These are phyloP conservation scores for Heritiera fomes DNA, from an alignment of 345 rosid species.

Conservation along the genomic window DNA sequence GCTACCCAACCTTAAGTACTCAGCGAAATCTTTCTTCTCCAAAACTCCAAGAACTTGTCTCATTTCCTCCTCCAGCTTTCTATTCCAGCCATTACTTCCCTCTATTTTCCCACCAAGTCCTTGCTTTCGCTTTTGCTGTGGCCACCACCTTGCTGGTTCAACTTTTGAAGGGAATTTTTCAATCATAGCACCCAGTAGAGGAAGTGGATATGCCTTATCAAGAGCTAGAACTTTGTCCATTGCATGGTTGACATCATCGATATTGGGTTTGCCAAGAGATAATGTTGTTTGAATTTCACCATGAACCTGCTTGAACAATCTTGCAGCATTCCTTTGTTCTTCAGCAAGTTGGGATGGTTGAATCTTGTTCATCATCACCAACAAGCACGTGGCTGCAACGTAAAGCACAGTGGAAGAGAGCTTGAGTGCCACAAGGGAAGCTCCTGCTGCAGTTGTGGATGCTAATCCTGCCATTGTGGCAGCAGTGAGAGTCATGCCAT, in stretches of 20 bases:
- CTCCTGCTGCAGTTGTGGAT: not conserved
- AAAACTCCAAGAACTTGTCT: conserved; percentile 31
- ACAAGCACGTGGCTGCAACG: conserved; percentile 38
- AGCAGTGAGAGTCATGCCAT: not conserved
- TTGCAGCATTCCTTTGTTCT: conserved; percentile 53
- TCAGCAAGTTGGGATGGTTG: conserved; percentile 65
- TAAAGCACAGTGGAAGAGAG: conserved; percentile 14
- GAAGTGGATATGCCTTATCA: conserved; percentile 61
- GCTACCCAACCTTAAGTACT: conserved; percentile 40
- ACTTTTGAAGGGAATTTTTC: conserved; percentile 51
- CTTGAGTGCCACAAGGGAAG: not conserved
- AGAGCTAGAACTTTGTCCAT: conserved; percentile 46
- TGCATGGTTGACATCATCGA: conserved; percentile 41
- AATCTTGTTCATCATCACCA: conserved; percentile 43
- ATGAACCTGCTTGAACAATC: conserved; percentile 39
- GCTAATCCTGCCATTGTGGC: not conserved
- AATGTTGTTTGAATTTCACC: not conserved
- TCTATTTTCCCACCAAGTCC: not conserved
- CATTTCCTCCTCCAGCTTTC: conserved; percentile 46
- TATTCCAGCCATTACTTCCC: conserved; percentile 45
- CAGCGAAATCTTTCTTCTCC: conserved; percentile 46
- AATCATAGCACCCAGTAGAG: conserved; percentile 49
- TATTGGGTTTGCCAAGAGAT: not conserved
- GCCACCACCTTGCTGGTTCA: conserved; percentile 62
- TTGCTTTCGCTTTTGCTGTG: conserved; percentile 18